A percentile compares a stretch with the other conserved stretches of the same genome.
phyloP scores from a whole-genome alignment of 164 flowering plant genomes.

The Kalanchoe fedtschenkoi region DNA sequence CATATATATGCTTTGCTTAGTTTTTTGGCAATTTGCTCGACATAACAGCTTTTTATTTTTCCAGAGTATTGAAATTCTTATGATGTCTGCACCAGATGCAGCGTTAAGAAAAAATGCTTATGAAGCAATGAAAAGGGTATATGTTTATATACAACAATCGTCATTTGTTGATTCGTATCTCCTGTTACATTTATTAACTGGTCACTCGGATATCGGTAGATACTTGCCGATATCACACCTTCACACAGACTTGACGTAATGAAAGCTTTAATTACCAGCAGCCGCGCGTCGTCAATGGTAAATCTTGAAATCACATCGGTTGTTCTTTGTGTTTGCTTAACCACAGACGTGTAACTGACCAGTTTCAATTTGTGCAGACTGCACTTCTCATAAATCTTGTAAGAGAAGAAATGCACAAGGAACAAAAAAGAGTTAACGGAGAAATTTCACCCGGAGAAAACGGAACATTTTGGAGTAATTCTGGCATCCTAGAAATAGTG shows the following conservation, averaged over 20 bases:
- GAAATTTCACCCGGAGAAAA: slow-evolving; percentile 12
- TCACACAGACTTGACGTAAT: slow-evolving; percentile 53
- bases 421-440: slow-evolving; percentile 13
- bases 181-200: not conserved
- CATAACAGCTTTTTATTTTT: slow-evolving; percentile 1
- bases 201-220: slow-evolving; percentile 21
- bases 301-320: slow-evolving; percentile 3
- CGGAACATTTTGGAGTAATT: slow-evolving; percentile 33
- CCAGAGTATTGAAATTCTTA: slow-evolving; percentile 59
- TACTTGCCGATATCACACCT: slow-evolving; percentile 64
- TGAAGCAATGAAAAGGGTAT: slow-evolving; percentile 54
- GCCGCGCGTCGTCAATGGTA: slow-evolving; percentile 73
- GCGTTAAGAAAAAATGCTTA: slow-evolving; percentile 50
- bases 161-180: not conserved
- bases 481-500: slow-evolving; percentile 51
- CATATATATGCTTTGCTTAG: not conserved
- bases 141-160: not conserved
- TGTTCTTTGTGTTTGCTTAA: not conserved
- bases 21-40: slow-evolving; percentile 3
- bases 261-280: slow-evolving; percentile 44
- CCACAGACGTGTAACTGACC: not conserved
- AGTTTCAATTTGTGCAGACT: slow-evolving; percentile 27
- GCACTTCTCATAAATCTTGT: slow-evolving; percentile 64
- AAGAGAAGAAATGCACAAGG: slow-evolving; percentile 40
- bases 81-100: slow-evolving; percentile 55